Base-by-base conservation (phyloP, 768 basidiomycete genomes). In the Auriscalpium vulgare region DNA sequence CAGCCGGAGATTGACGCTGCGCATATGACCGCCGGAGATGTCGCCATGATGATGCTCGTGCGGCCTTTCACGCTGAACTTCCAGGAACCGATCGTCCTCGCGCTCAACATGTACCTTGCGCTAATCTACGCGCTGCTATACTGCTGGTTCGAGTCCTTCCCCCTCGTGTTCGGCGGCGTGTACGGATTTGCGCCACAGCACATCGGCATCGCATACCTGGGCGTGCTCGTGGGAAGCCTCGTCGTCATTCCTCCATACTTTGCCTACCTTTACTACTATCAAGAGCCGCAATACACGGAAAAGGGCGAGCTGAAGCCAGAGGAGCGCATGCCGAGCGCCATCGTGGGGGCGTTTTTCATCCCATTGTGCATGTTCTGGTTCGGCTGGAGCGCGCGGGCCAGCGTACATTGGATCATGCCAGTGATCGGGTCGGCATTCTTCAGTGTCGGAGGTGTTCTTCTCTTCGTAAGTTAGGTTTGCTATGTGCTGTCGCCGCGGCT, bases 101-200 rank as follows among this genome's bases (percentile, higher is more conserved):
- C 64, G 44, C 62, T 63, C 47, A 71, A 72, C 54, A 54, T 70
- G n/a, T 72, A 70, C 52, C 59, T 69, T 11, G 67, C 62, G 3
- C 66, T 72, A 34, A 62, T 68, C 34, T 72, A 70, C 50, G 66
- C 65, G 10, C 47, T 69, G 34, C 63, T 68, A 40, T 68, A 69
- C 61, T 62, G 70, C 51, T 72, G 68, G 68, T 70, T 71, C 50
- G 67, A 70, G 55, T 66, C 68, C 0, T 72, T 72, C 59, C 65
- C 66, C 16, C 56, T 72, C 17, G 70, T 72, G 10, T 72, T 71
- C 59, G 61, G 56, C 45, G 68, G 53, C 46, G 66, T 67, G 50
- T 69, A 71, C 50, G 66, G 66, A 44, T 72, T 69, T 65, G 66
- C 58, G 50, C 56, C 64, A 9, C 69, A 68, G 11, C 48, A 64